Evolutionary conservation across 1,284 basidiomycete species (phyloP), one percentile per base, ranked within the genome.

Genomic region (Limonomyces culmigenus): DNA sequence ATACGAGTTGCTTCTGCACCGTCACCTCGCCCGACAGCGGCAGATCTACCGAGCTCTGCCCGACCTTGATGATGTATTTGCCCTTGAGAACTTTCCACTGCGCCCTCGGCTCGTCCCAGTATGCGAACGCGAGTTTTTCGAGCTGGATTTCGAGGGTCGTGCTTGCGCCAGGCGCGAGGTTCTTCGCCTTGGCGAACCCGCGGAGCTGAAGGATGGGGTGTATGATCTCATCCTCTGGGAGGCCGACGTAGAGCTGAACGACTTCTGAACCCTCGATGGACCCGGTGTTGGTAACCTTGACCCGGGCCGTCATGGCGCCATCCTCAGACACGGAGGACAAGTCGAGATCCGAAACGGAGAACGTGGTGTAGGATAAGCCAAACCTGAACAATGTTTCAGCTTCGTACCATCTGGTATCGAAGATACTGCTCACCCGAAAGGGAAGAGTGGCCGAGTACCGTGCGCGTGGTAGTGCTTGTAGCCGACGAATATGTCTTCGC

Each of bases 331-430:
- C 45, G 16, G 45, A 48, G 19, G 59, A 57, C 29, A 56, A 42
- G 20, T 45, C 21, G 13, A 79, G 51, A 37, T 64, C 52, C 1
- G 63, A 62, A 36, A 77, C 60, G 4, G 55, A 53, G 54, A 86
- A 86, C 0, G 60, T 64, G 4, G 79, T 77, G 54, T 84, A 86
- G 3, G 75, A 80, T 23, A 85, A 54, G 5, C 83, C 83, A 50
- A 66, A 68, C 5, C 72, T 68, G 39, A 4, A 23, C 27, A 35
- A 35, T 37, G 35, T 16, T 16, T 18, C 32, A 23, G 10, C 19
- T 23, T 18, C 30, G 13, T 14, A 18, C 29, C 19, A 19, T 8
- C 14, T 10, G 19, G 2, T 19, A n/a, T 27, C 19, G 32, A 21
- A 2, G 16, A 41, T 43, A 30, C 16, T 13, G 45, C 52, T 21